A percentile compares a stretch with the other conserved stretches of the same genome.
phyloP scores from a whole-genome alignment of 1,139 yeast species.

The Entelexis paramagnoliae region DNA sequence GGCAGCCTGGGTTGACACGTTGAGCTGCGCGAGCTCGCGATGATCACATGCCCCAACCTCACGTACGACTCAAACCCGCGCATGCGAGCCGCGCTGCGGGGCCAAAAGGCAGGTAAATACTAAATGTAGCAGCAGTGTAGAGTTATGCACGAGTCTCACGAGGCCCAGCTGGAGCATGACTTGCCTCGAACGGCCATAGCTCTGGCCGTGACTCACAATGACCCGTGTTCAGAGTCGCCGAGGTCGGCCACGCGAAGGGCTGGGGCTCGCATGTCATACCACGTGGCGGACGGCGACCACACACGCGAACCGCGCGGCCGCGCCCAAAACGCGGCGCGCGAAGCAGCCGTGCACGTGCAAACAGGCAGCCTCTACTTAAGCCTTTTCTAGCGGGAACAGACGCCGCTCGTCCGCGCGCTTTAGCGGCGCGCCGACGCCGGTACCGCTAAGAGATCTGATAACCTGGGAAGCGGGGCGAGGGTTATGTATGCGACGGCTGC shows the following conservation, averaged over 20 bases:
- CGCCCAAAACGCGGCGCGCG: neutral
- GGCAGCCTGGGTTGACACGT: neutral
- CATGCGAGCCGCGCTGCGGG: no score
- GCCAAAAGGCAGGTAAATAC: no score
- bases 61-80: neutral
- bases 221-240: neutral
- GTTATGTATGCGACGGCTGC: neutral
- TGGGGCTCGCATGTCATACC: slow-evolving; percentile 5
- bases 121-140: no score
- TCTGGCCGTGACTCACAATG: neutral
- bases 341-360: no score
- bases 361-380: no score
- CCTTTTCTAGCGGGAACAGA: no score
- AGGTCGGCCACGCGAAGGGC: slow-evolving; percentile 1
- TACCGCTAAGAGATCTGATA: neutral
- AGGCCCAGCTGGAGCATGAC: no score
- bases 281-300: neutral
- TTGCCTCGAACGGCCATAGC: no score
- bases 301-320: neutral
- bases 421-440: neutral
- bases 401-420: no score
- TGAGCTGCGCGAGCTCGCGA: neutral
- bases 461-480: neutral
- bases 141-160: no score
- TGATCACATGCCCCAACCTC: neutral